Evolutionary conservation across 805 yeast genomes (phyloP).

Genomic region (Starmerella roubikii): DNA sequence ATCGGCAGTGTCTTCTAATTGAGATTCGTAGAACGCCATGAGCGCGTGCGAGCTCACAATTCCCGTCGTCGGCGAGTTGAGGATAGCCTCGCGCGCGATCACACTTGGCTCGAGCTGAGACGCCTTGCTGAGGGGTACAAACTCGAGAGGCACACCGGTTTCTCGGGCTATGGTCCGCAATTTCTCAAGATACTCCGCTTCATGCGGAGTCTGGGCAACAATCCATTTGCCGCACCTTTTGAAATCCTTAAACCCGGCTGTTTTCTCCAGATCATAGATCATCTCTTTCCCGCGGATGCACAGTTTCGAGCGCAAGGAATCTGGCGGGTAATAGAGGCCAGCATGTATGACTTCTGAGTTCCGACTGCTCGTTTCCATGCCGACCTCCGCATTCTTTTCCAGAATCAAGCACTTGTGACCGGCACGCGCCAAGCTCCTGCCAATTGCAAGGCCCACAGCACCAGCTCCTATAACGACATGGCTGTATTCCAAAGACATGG

Average conservation of each 20-base stretch:
- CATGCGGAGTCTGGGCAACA: conserved; percentile 62
- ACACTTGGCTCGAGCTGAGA: conserved; percentile 50
- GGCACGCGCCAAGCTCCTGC: conserved; percentile 43
- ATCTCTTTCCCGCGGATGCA: conserved; percentile 65
- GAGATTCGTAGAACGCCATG: conserved; percentile 43
- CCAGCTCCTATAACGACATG: conserved; percentile 78
- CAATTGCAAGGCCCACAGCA: conserved; percentile 70
- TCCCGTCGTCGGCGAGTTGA: conserved; percentile 73
- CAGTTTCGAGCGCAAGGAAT: conserved; percentile 49
- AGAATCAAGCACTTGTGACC: conserved; percentile 46
- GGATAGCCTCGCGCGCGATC: conserved; percentile 43
- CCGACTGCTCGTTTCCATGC: conserved; percentile 75
- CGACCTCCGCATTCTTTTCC: conserved; percentile 53
- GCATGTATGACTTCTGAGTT: conserved; percentile 92
- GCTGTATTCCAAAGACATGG: conserved; percentile 16
- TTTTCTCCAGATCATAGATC: conserved; percentile 38
- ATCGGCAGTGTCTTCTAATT: conserved; percentile 51
- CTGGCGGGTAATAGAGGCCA: conserved; percentile 66
- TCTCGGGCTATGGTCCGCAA: conserved; percentile 37
- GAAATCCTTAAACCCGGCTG: conserved; percentile 40
- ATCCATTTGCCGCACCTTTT: conserved; percentile 63
- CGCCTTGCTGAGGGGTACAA: conserved; percentile 37
- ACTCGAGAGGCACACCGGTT: conserved; percentile 46
- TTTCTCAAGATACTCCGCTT: conserved; percentile 43
- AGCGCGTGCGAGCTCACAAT: conserved; percentile 71